Percentiles rank a stretch among this genome's conserved stretches.
Conservation (phyloP, 208 protist genomes). For the Balamuthia mandrillaris region DNA sequence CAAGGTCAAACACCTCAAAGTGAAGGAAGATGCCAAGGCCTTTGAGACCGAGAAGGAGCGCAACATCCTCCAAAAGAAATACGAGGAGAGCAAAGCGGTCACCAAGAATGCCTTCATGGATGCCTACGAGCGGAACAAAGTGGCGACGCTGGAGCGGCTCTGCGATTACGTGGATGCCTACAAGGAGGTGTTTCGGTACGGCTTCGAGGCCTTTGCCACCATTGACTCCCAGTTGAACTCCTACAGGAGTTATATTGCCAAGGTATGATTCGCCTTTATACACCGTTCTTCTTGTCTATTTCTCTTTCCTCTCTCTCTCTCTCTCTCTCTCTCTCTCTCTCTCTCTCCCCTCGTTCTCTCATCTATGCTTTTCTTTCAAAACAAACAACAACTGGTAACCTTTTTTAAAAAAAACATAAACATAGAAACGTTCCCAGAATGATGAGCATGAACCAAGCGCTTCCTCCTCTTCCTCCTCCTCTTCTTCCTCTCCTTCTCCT, state of each 20-base stretch:
- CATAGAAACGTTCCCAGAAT: no score
- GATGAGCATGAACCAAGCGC: no score
- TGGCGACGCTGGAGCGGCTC: conserved; percentile 2
- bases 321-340: no score
- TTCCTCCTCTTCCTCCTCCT: no score
- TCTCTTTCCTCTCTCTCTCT: no score
- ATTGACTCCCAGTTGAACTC: background rate
- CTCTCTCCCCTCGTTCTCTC: no score
- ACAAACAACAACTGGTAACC: no score
- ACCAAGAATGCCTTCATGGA: background rate
- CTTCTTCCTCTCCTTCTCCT: no score
- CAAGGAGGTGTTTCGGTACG: background rate
- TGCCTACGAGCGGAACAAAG: conserved; percentile 17
- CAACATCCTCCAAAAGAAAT: conserved; percentile 3
- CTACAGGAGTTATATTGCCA: conserved; percentile 25
- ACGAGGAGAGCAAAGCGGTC: background rate
- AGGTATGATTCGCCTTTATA: background rate
- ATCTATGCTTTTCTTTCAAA: no score
- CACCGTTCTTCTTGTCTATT: no score
- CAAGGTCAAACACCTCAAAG: conserved; percentile 19
- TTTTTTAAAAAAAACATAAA: no score
- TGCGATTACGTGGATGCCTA: conserved; percentile 24
- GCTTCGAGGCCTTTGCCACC: background rate
- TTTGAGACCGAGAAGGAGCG: conserved; percentile 32
- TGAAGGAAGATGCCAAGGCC: conserved; percentile 33